Evolutionary conservation across 1,284 basidiomycete genomes (phyloP), one percentile per base, ranked within the genome.

Genomic region (Malassezia globosa): DNA sequence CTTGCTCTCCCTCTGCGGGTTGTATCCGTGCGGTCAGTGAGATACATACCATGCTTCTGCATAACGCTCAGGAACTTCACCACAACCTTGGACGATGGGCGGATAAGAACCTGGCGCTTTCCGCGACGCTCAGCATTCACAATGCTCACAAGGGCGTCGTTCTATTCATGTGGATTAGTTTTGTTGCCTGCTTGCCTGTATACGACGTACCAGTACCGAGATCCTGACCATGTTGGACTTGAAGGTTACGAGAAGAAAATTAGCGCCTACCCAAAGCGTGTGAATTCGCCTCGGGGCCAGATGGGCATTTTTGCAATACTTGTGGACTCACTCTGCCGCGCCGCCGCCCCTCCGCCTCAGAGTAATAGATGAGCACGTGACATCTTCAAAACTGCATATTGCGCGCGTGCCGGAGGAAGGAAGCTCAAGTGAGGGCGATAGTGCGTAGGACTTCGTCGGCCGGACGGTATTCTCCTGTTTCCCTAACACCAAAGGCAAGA

Each of bases 71-170:
- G 61, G 65, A 71, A 71, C 65, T 69, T 71, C 60, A 71, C 55
- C 56, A 69, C 60, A 56, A 71, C 68, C 68, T 69, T 71, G 51
- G 65, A 68, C 37, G 63, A 66, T 46, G 68, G 68, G 40, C 68
- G 66, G 56, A 71, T 53, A 44, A 71, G 61, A 27, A 71, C 68
- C 56, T 71, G 68, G 46, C 68, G 63, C 63, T 71, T 70, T 42
- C 68, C 68, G 58, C 64, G 62, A 51, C 68, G 66, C 66, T 71
- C 68, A 42, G 68, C 68, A 56, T 71, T 71, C 58, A 71, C 68
- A 55, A 71, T 71, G 60, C 56, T 62, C 59, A 68, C 67, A 38
- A 71, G 66, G 54, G 64, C 64, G 61, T 71, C 68, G 62, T 68
- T 69, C 63, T 67, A 49, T 25, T 7, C 3, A 19, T 22, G 16